Conservation (phyloP, 768 basidiomycete species). For the Kwoniella sp. region DNA sequence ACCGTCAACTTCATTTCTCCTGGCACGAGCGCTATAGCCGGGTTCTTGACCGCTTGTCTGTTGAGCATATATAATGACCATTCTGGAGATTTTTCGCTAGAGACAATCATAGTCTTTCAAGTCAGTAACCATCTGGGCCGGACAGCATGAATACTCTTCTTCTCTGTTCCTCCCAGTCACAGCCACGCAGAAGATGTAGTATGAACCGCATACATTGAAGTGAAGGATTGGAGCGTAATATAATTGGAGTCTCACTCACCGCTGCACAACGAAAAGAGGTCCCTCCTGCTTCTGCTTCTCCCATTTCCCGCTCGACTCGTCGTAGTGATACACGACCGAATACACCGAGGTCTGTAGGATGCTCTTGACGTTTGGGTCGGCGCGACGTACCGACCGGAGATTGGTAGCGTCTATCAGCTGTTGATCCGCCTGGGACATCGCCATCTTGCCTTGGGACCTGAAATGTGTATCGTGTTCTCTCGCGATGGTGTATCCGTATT, state of each 20-base stretch:
- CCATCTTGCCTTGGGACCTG: neutral
- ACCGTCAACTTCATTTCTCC: conserved; percentile 46
- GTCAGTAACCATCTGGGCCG: neutral
- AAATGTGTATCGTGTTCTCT: too few species aligned
- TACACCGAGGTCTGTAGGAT: conserved; percentile 43
- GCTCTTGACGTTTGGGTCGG: conserved; percentile 36
- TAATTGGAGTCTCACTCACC: conserved; percentile 39
- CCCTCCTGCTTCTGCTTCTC: conserved; percentile 50
- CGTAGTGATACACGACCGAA: conserved; percentile 44
- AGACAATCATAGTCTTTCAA: neutral
- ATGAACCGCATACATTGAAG: too few species aligned
- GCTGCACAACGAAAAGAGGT: conserved; percentile 43
- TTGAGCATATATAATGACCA: conserved; percentile 47
- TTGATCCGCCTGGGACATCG: conserved; percentile 7
- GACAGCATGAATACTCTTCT: neutral
- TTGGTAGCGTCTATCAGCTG: conserved; percentile 33
- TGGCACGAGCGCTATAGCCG: conserved; percentile 35
- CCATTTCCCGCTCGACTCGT: conserved; percentile 35
- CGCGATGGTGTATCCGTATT: too few species aligned
- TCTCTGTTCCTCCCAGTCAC: neutral
- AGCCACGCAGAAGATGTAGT: too few species aligned
- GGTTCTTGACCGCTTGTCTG: conserved; percentile 40
- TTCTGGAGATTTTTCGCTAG: conserved; percentile 40
- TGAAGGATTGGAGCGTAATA: too few species aligned
- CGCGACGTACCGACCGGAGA: conserved; percentile 35